Percentiles rank a stretch among this genome's conserved stretches.
phyloP scores from a whole-genome alignment of 345 rosid species.

The Stellera chamaejasme region DNA sequence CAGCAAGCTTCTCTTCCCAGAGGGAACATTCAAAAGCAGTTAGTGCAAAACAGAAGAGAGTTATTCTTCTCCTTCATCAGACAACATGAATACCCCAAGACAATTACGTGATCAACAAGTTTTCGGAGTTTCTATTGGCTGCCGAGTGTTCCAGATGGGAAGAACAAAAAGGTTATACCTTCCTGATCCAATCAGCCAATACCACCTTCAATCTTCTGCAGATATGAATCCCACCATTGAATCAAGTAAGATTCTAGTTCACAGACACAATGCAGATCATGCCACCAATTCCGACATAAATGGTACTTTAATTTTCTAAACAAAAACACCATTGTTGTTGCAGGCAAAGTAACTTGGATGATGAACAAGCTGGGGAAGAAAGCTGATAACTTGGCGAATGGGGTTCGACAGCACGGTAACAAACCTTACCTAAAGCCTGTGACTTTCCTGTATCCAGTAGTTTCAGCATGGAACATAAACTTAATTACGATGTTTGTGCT shows the following conservation, averaged over 20 bases:
- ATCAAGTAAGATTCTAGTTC: slow-evolving; percentile 18
- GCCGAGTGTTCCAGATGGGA: slow-evolving; percentile 15
- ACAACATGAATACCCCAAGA: slow-evolving; percentile 16
- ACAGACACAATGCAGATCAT: background rate
- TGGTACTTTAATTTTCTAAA: background rate
- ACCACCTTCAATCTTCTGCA: slow-evolving; percentile 23
- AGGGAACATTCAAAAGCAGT: background rate
- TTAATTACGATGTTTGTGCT: background rate
- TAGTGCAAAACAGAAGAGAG: background rate
- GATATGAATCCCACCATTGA: slow-evolving; percentile 18
- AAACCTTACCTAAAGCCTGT: too few species aligned
- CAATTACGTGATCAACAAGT: slow-evolving; percentile 13
- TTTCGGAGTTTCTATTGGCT: slow-evolving; percentile 12
- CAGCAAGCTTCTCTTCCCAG: background rate
- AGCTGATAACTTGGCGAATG: slow-evolving; percentile 29
- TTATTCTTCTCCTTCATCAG: background rate
- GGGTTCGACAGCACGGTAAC: slow-evolving; percentile 39
- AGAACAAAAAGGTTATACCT: slow-evolving; percentile 19
- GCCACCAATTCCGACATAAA: too few species aligned
- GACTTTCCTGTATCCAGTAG: too few species aligned
- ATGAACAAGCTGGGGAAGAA: slow-evolving; percentile 34
- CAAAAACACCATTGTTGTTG: background rate
- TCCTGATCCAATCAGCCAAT: slow-evolving; percentile 15
- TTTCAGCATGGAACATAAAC: background rate
- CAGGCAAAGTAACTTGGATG: slow-evolving; percentile 24